These are phyloP conservation scores for Colletotrichum sp. DNA, from an alignment of 2,329 filamentous ascomycete genomes.

Conservation along the genomic window DNA sequence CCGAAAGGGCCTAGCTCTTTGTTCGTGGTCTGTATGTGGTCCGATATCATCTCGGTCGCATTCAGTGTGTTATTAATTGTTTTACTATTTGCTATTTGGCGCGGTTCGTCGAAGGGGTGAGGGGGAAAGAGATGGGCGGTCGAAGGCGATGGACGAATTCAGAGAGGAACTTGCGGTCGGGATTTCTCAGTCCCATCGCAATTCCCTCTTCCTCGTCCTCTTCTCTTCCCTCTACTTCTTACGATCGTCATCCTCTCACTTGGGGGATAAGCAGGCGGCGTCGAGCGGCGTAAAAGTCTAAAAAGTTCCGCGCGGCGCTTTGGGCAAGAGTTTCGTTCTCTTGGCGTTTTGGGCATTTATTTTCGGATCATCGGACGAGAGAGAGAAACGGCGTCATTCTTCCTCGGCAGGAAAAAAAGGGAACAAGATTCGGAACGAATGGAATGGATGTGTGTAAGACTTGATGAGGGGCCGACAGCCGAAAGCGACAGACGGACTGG, in stretches of 20 bases:
- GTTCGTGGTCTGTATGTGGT: not conserved
- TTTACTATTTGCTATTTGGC: not conserved
- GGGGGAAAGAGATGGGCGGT: not conserved
- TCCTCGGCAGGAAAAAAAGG: not conserved
- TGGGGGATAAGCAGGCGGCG: not conserved
- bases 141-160: not conserved
- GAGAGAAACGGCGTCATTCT: not conserved
- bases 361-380: slow-evolving; percentile 2
- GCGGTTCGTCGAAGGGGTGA: not conserved
- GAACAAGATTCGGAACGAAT: not conserved
- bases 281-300: slow-evolving; percentile 1
- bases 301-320: slow-evolving; percentile 14
- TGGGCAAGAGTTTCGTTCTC: slow-evolving; percentile 13
- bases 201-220: not conserved
- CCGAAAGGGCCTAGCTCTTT: not conserved
- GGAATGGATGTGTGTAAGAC: not conserved
- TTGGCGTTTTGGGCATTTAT: not conserved
- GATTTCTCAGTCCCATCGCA: not conserved
- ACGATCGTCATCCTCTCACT: not conserved
- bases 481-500: not conserved
- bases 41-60: not conserved
- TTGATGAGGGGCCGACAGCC: not conserved
- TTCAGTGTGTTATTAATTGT: not conserved
- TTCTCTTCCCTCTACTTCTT: not conserved
- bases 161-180: not conserved